Evolutionary conservation across 495 filamentous ascomycete genomes (phyloP), one percentile per base, ranked within the genome.

Genomic region (Podospora comata): DNA sequence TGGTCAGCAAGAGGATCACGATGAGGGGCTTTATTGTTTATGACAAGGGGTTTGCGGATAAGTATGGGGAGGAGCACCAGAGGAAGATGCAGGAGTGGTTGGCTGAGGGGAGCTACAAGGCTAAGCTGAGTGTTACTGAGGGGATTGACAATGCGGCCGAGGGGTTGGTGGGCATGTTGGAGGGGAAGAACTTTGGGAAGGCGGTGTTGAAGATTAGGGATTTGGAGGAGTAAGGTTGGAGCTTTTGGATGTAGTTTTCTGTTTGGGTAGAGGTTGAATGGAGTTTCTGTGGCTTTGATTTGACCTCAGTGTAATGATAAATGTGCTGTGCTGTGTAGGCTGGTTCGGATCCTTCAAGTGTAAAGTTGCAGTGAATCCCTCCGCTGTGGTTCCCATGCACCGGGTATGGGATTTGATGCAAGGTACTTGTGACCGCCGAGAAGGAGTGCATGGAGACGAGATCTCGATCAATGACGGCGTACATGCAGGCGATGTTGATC

Each of bases 101-200:
- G 56, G 83, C 85, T 60, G 92, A 96, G 3, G 92, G 92, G 5
- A 86, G 86, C 6, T 87, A 97, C 81, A 92, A 92, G 81, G 85
- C 86, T 32, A 85, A 90, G 76, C 81, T 87, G 65, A 81, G 84
- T 74, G 79, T 93, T 67, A 93, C 89, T 2, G 83, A 89, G 19
- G 94, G 94, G 19, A 92, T 97, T 68, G 94, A 97, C 65, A 91
- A 93, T 69, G 90, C 88, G 2, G 80, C 89, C 27, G 87, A 94
- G 64, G 94, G 91, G 11, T 83, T 97, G 58, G 70, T 97, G n/a
- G 92, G 90, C n/a, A 89, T 98, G 82, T 82, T 97, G 65, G 74
- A 89, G 75, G 94, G 94, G 32, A 88, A 92, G 79, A 98, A 98
- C 81, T 91, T 92, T 82, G 94, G 94, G 68, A 98, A 98, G 84